These are phyloP conservation scores for Candida yuanshanica DNA, from an alignment of 805 yeast genomes.

Conservation along the genomic window DNA sequence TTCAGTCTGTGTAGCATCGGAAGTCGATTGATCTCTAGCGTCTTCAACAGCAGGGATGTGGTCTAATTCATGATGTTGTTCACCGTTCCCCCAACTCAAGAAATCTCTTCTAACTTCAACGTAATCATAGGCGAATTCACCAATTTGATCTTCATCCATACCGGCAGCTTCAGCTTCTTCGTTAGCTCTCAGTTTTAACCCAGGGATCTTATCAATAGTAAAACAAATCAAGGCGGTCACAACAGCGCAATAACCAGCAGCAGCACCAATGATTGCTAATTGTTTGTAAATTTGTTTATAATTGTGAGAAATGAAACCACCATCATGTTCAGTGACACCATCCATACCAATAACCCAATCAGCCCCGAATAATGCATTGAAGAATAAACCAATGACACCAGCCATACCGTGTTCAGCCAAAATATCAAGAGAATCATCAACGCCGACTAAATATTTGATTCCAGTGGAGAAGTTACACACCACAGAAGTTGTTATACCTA, in stretches of 20 bases:
- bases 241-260: conserved; percentile 65
- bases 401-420: conserved; percentile 99
- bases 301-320: conserved; percentile 91
- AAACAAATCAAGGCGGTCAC: conserved; percentile 75
- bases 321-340: conserved; percentile 74
- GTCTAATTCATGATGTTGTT: conserved; percentile 2
- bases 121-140: conserved; percentile 98
- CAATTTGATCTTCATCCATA: conserved; percentile 94
- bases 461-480: conserved; percentile 89
- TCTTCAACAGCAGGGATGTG: conserved; percentile 9
- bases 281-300: conserved; percentile 91
- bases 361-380: conserved; percentile 84
- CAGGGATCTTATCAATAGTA: conserved; percentile 73
- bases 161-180: conserved; percentile 87
- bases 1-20: conserved; percentile 3
- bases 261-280: conserved; percentile 74
- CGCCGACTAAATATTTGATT: conserved; percentile 69
- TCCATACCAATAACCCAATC: conserved; percentile 88
- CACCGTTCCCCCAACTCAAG: conserved; percentile 38
- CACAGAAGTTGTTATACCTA: conserved; percentile 76
- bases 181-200: conserved; percentile 69
- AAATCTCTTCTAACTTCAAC: conserved; percentile 95
- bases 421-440: conserved; percentile 92
- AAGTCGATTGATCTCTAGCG: conserved; percentile 6
- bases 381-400: conserved; percentile 84